Conservation (phyloP, 176 grass and related monocot genomes). For the Cenchrus purpureus region DNA sequence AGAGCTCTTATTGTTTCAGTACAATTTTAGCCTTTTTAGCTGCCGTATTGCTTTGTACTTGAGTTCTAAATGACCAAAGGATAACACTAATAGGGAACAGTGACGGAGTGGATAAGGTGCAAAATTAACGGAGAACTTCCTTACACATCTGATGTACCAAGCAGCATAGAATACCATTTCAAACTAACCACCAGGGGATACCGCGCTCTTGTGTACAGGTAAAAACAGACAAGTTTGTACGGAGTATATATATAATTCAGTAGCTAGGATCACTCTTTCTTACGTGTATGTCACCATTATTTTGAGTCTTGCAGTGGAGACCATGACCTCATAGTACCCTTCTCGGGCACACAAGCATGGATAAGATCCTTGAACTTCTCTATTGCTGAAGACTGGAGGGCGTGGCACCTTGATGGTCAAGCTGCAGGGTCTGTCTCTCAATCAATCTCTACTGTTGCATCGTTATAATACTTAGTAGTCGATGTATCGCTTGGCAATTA, state of each 20-base stretch:
- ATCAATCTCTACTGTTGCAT: no score
- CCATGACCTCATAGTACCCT: constrained; percentile 35
- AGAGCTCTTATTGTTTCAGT: not conserved
- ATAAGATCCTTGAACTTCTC: constrained; percentile 61
- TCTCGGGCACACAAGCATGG: constrained; percentile 59
- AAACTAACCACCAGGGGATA: constrained; percentile 50
- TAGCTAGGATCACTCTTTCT: no score
- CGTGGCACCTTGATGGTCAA: constrained; percentile 60
- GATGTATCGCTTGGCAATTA: no score
- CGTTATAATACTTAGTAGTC: no score
- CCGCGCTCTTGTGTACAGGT: constrained; percentile 59
- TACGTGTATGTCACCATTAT: no score
- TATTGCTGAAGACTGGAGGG: constrained; percentile 54
- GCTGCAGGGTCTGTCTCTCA: constrained; percentile 39
- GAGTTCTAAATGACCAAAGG: not conserved
- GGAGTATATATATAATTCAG: no score
- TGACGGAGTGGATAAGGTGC: constrained; percentile 56
- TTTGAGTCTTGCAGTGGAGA: constrained; percentile 45
- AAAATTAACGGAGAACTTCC: not conserved
- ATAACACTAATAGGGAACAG: constrained; percentile 38
- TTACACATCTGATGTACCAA: constrained; percentile 25
- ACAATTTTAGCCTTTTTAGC: not conserved
- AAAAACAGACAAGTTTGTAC: not conserved
- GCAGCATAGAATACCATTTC: constrained; percentile 46
- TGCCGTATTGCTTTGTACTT: not conserved